Percentiles rank a stretch among this genome's conserved stretches.
phyloP scores from a whole-genome alignment of 331 rosid species.

The Malus hybrid region DNA sequence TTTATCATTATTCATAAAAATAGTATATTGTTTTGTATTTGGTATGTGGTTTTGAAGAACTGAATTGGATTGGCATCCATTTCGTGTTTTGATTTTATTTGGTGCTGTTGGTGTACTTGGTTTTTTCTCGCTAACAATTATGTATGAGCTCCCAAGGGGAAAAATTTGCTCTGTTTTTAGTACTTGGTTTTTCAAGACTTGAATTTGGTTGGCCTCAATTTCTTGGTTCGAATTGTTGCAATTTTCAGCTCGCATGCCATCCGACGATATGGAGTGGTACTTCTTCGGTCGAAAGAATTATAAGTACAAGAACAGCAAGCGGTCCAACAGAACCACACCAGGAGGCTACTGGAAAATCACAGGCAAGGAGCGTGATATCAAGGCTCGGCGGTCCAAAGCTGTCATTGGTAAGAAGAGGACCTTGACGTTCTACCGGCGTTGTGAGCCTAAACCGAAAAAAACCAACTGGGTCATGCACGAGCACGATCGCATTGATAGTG shows the following conservation, averaged over 20 bases:
- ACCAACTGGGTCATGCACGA: constrained; percentile 58
- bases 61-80: not conserved
- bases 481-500: constrained; percentile 10
- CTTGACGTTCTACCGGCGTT: constrained; percentile 33
- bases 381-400: constrained; percentile 7
- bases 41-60: not conserved
- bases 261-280: constrained; percentile 27
- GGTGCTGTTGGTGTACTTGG: not conserved
- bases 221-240: not conserved
- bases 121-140: not conserved
- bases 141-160: not conserved
- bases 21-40: not conserved
- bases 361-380: constrained; percentile 30
- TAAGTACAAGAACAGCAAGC: constrained; percentile 27
- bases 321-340: constrained; percentile 31
- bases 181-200: not conserved
- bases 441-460: constrained; percentile 1
- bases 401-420: constrained; percentile 55
- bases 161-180: not conserved
- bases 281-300: constrained; percentile 30
- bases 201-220: not conserved
- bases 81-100: not conserved
- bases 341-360: constrained; percentile 49
- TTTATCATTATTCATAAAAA: not conserved
- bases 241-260: not conserved